Base-by-base conservation (phyloP, 257 asterid genomes). In the Solanum tarapatanum region DNA sequence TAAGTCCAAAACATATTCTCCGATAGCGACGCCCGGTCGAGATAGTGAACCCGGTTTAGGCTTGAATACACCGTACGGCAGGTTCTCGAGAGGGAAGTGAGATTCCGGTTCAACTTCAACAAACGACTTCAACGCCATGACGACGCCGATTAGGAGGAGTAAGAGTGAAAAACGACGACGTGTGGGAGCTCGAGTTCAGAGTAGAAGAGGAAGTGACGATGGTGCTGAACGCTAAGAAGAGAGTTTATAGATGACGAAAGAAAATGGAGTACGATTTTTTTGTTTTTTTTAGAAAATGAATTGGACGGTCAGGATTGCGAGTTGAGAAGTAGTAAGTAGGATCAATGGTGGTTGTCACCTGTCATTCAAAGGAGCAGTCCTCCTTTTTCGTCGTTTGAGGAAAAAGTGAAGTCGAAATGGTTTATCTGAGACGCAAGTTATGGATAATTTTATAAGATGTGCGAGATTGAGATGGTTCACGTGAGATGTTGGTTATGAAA, bases 61-160 rank as follows among this genome's bases (percentile, higher is more conserved):
- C 92, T 89, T 93, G 93, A 97, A 97, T 19, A 97, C 98, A 6
- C 99, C 99, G 90, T 89, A 97, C n/a, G 99, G 99, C 14, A 97
- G 93, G 87, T 97, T 97, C 92, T 97, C 98, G 24, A 97, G 91
- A 26, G 99, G 98, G 91, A 97, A 97, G 92, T 96, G 99, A 35
- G 99, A 97, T 84, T 93, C 98, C 74, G 97, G 92, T 2, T 72
- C 93, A 82, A 97, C 97, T 84, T 95, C 90, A 24, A 97, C 88
- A 87, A 97, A 97, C 35, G 99, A 97, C 89, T 91, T 93, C 88
- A 97, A 89, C 87, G 21, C 95, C 99, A 94, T 96, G 28, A 72
- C 17, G n/a, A 84, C 26, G 79, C 24, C 16, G 69, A 21, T 9
- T 2, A 11, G 83, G 28, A 11, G 83, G 28, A 11, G 30, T 2